Conservation (phyloP, 2,329 filamentous ascomycete species). For the Hymenoscyphus fraxineus region DNA sequence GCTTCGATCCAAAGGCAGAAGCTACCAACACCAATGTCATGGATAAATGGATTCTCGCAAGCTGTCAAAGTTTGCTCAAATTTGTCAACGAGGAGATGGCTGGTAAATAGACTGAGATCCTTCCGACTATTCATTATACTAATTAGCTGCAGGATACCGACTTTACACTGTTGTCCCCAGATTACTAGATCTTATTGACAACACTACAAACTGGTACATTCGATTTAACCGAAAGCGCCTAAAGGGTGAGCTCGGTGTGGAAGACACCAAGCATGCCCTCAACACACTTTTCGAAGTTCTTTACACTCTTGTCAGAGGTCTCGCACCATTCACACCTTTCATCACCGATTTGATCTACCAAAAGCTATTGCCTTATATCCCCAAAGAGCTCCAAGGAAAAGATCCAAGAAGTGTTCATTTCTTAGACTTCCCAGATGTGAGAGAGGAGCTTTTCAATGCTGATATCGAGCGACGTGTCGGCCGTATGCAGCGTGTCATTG, state of each 20-base stretch:
- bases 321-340: conserved; percentile 95
- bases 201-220: conserved; percentile 99
- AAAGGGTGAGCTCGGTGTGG: conserved; percentile 81
- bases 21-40: conserved; percentile 83
- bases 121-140: conserved; percentile 10
- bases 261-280: conserved; percentile 84
- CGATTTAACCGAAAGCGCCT: conserved; percentile 86
- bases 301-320: conserved; percentile 79
- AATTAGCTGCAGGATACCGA: conserved; percentile 53
- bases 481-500: conserved; percentile 94
- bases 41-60: conserved; percentile 93
- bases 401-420: conserved; percentile 91
- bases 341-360: conserved; percentile 92
- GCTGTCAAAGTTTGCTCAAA: conserved; percentile 83
- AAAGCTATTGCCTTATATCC: conserved; percentile 77
- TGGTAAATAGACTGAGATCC: conserved; percentile 46
- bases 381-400: conserved; percentile 61
- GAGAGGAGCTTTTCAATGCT: conserved; percentile 81
- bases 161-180: conserved; percentile 89
- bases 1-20: conserved; percentile 73
- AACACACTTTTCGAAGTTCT: conserved; percentile 94
- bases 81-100: conserved; percentile 94
- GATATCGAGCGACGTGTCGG: conserved; percentile 81
- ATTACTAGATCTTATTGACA: conserved; percentile 79
- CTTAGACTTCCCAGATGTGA: conserved; percentile 81